phyloP scores from a whole-genome alignment of 257 asterid genomes.

The Rubia yunnanensis region DNA sequence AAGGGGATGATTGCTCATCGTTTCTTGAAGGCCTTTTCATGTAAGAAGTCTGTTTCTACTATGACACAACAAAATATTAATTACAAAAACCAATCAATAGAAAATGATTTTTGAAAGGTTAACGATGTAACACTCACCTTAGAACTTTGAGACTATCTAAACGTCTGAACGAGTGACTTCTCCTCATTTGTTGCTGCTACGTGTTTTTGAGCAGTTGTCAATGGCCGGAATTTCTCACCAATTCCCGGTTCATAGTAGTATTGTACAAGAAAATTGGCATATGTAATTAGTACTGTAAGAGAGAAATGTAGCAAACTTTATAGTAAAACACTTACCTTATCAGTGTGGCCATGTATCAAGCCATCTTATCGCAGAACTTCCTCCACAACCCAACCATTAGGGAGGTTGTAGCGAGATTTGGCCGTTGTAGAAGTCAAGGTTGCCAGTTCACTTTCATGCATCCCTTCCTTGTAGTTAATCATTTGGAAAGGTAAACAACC shows the following conservation, averaged over 20 bases:
- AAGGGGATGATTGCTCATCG: no score
- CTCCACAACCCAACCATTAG: conserved; percentile 81
- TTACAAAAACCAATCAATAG: no score
- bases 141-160: conserved; percentile 32
- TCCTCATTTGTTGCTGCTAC: conserved; percentile 42
- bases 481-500: conserved; percentile 19
- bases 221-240: conserved; percentile 65
- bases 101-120: no score
- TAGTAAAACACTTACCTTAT: conserved; percentile 40
- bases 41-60: no score
- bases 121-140: no score
- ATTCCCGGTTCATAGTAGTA: conserved; percentile 75
- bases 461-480: conserved; percentile 29
- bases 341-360: background rate
- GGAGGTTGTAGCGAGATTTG: conserved; percentile 32
- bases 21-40: no score
- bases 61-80: no score
- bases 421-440: conserved; percentile 25
- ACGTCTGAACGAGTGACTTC: conserved; percentile 43
- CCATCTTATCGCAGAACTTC: conserved; percentile 45
- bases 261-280: conserved; percentile 26
- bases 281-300: background rate
- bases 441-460: conserved; percentile 23
- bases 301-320: background rate
- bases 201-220: conserved; percentile 45